Evolutionary conservation across 1,284 basidiomycete genomes (phyloP), one percentile per base, ranked within the genome.

Genomic region (Albatrellus sp.): DNA sequence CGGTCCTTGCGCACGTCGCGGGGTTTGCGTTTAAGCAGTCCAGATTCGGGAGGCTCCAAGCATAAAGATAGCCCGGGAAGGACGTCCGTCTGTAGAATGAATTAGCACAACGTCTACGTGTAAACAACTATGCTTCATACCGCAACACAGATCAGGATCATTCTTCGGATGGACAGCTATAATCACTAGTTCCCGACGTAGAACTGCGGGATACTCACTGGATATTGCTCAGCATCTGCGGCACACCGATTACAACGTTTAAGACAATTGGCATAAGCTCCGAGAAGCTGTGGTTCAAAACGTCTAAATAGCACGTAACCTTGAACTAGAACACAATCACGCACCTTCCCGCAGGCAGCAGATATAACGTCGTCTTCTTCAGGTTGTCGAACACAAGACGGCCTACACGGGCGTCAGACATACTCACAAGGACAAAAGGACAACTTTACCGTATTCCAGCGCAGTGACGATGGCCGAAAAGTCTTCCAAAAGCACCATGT

Each of bases 381-480:
- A 86, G 58, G 55, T 86, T 86, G 54, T 81, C 77, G 56, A 76
- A 84, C 17, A 79, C 77, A 13, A 83, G 63, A 17, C 80, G 73
- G 41, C 79, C 71, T 59, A 11, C 0, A 35, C 5, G 11, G 10
- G 2, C 40, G 43, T 37, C 17, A 39, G 33, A 49, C 47, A 52
- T 48, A 41, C n/a, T 7, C 9, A 10, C 16, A 13, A 11, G 53
- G 46, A 42, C 50, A 12, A 0, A 37, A 39, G 17, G 5, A 19
- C 9, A 17, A 47, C 55, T 42, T n/a, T 30, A 50, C 62, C 73
- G 56, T 75, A 77, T 56, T 72, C 65, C 32, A 75, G 65, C 2
- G 67, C 72, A 12, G 63, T 61, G 12, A 69, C 62, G 37, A 74
- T 73, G 0, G 70, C 67, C 2, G 68, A 64, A 50, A 75, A 69